Conservation (phyloP, 2,329 filamentous ascomycete species). For the Alternaria metachromatica region DNA sequence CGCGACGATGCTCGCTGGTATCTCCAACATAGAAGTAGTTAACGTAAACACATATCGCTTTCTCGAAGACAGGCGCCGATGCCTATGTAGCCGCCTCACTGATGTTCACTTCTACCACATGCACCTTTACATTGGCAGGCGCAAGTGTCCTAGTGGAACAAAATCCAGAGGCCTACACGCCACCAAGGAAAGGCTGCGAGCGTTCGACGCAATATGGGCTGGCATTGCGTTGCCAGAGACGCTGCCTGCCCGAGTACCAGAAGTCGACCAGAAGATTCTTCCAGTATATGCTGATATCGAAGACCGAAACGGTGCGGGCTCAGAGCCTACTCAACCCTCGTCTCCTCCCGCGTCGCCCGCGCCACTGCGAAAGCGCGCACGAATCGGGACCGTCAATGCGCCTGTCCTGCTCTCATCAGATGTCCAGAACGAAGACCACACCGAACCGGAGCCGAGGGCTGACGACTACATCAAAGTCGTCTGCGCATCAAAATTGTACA, state of each 20-base stretch:
- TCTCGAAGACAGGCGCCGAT: background rate
- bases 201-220: background rate
- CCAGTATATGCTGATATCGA: background rate
- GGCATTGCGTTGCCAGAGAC: background rate
- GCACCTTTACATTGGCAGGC: background rate
- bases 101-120: background rate
- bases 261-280: background rate
- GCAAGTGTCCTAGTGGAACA: background rate
- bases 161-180: background rate
- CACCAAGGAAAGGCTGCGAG: background rate
- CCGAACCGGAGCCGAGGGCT: background rate
- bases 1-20: accelerated
- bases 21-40: accelerated
- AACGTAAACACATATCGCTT: accelerated
- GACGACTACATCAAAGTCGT: background rate
- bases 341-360: background rate
- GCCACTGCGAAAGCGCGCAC: background rate
- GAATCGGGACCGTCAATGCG: background rate
- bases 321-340: background rate
- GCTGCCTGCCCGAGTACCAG: background rate
- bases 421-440: background rate
- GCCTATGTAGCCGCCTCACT: background rate
- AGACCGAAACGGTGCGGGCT: background rate
- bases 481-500: background rate
- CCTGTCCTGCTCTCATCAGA: background rate